phyloP scores from a whole-genome alignment of 495 filamentous ascomycete species.

The Geopyxis carbonaria region DNA sequence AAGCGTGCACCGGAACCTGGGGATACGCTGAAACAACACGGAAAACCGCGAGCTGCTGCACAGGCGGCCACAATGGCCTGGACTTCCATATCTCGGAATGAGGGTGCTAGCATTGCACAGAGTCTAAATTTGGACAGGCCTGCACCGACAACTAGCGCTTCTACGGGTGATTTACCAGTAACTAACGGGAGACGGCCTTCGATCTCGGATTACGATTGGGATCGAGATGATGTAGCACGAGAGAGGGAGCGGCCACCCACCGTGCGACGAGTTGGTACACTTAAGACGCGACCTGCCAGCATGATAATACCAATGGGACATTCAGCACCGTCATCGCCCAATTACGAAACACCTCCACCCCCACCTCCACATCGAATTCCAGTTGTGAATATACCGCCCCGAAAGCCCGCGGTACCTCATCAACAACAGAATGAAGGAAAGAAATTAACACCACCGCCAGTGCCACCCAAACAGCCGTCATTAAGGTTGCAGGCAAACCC shows the following conservation, averaged over 20 bases:
- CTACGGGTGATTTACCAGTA: no score
- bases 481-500: no score
- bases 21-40: not conserved
- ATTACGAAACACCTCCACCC: conserved; percentile 2
- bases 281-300: not conserved
- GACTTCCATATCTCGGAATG: conserved; percentile 37
- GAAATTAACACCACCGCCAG: not conserved
- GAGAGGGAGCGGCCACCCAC: no score
- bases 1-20: conserved; percentile 4
- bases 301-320: not conserved
- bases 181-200: no score
- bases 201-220: no score
- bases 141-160: no score
- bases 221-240: no score
- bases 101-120: conserved; percentile 11
- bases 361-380: conserved; percentile 2
- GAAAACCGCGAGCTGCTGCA: conserved; percentile 36
- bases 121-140: no score
- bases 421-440: not conserved
- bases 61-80: conserved; percentile 83
- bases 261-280: no score
- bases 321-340: not conserved
- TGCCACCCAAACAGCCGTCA: conserved; percentile 4
- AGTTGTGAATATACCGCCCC: not conserved
- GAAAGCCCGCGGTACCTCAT: not conserved